Base-by-base conservation (phyloP, 257 asterid genomes). In the Solanum paucissectum region DNA sequence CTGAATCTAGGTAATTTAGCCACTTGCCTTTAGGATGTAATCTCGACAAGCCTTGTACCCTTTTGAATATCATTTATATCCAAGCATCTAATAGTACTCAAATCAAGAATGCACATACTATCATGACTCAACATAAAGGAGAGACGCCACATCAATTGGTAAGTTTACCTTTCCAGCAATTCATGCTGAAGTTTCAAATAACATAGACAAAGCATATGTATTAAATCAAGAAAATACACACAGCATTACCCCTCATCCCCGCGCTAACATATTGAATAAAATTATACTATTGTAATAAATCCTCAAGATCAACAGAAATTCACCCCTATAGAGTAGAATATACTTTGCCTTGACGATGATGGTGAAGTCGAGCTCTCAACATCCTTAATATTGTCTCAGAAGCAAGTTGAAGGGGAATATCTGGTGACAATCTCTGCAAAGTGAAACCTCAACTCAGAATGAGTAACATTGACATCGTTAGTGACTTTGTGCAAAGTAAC, bases 361-460 rank as follows among this genome's bases (percentile, higher is more conserved):
- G 99, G 92, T 97, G 99, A 82, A 90, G 96, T 37, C 98, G 94
- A 86, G 99, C 99, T 91, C 96, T 92, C 89, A 95, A 90, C 93
- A 97, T 88, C 91, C 93, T 95, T 87, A 97, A 90, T 86, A 97
- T 90, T 87, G 98, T 97, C 74, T 94, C 95, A 5, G 99, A 95
- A 73, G 96, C 99, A 87, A 94, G 96, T 89, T 93, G 98, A 90
- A 97, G 96, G 76, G 99, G 98, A 94, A 93, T 93, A 87, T 92
- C 93, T 73, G 95, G 94, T 23, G 99, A 94, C 91, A 97, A 89
- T 87, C 97, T 95, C 99, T 96, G 97, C 91, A 89, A 62, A 90
- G 86, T 71, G 87, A 90, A 90, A 86, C 81, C 49, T 13, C 37
- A 77, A 77, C 62, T 77, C 62, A 77, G 62, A 77, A 42, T 40